Base-by-base conservation (phyloP, 2,329 filamentous ascomycete species). In the Fusarium brevicatenulatum region DNA sequence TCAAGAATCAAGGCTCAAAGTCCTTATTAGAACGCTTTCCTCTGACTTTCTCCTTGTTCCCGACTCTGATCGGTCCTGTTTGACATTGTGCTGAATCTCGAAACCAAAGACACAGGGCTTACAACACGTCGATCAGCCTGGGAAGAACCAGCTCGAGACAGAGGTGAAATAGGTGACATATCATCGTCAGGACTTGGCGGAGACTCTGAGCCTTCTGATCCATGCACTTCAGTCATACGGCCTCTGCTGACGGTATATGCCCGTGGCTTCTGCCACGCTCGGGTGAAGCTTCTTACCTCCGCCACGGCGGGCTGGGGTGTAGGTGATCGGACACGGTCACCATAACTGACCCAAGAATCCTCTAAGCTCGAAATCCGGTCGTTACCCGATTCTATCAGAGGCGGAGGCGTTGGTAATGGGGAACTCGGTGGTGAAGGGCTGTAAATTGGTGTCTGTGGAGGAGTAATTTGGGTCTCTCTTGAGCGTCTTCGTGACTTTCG, bases 221-320 rank as follows among this genome's bases (percentile, higher is more conserved):
- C 50, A 23, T 63, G 66, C 7, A 60, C 43, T 28, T 71, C 66
- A 9, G 62, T 55, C 23, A 73, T 30, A 28, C 47, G 37, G 8
- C 66, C 64, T n/a, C 60, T 57, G 19, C 69, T 68, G 23, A 78
- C 62, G 4, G 77, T 65, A 42, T 70, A 78, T n/a, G 75, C 63
- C 4, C 75, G 69, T 15, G 76, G 76, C 47, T 76, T 76, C 53
- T 74, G 76, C 56, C 70, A 49, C 9, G 73, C 44, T 13, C 76
- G 69, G 32, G 73, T 75, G 34, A 60, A 78, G 40, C 73, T 78
- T 50, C 50, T 70, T 7, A 71, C 59, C 61, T 78, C 76, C 16
- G 76, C 76, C 34, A 78, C 68, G 6, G 76, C 76, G 2, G 75
- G 75, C 53, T 71, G 77, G 12, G 76, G 76, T 12, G 76, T 78